Percentiles rank a stretch among this genome's conserved stretches.
phyloP scores from a whole-genome alignment of 768 basidiomycete species.

The Boletus bicolor region DNA sequence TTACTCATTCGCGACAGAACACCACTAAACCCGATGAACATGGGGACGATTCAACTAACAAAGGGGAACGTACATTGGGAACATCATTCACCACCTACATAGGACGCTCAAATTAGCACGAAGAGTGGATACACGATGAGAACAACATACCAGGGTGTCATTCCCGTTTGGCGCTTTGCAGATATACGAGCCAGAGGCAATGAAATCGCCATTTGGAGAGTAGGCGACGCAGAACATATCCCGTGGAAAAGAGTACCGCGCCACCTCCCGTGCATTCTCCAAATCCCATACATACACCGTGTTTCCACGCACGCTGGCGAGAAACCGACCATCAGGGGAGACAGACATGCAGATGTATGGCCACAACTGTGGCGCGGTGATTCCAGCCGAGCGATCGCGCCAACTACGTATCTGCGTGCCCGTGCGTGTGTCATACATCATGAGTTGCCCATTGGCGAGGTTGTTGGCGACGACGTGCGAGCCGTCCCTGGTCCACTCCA shows the following conservation, averaged over 20 bases:
- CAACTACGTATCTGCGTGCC: conserved; percentile 21
- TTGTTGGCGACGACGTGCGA: conserved; percentile 18
- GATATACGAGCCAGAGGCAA: conserved; percentile 17
- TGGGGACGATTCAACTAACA: background rate
- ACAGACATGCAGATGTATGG: conserved; percentile 25
- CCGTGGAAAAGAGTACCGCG: conserved; percentile 21
- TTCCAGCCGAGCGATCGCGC: conserved; percentile 10
- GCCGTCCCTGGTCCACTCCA: conserved; percentile 26
- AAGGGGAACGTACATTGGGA: conserved; percentile 6
- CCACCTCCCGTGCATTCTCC: conserved; percentile 12
- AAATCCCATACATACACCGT: conserved; percentile 19
- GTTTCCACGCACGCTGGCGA: conserved; percentile 22
- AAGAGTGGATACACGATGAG: background rate
- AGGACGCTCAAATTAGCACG: background rate
- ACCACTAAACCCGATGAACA: background rate
- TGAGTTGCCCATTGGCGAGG: conserved; percentile 24
- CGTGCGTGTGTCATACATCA: conserved; percentile 20
- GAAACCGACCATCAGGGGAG: conserved; percentile 14
- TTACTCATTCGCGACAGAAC: background rate
- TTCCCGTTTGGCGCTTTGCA: conserved; percentile 12
- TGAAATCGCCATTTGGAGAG: conserved; percentile 20
- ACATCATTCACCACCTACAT: conserved; percentile 3
- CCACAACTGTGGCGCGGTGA: conserved; percentile 14
- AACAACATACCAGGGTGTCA: conserved; percentile 9
- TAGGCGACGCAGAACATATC: conserved; percentile 24